These are phyloP conservation scores for Apiospora marii DNA, from an alignment of 2,329 filamentous ascomycete species.

Conservation along the genomic window DNA sequence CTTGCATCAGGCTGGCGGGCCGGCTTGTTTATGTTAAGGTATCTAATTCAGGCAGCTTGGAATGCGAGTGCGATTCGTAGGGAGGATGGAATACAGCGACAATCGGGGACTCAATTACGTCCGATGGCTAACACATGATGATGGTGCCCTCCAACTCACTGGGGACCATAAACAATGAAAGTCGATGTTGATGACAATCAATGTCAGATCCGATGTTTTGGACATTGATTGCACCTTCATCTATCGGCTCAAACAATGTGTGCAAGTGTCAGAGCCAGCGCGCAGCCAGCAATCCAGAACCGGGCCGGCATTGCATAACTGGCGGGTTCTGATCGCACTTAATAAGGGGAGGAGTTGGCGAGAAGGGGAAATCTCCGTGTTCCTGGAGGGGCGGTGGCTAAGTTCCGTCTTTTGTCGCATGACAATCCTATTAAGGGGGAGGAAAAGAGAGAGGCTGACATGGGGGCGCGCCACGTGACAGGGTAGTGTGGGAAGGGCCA, in stretches of 20 bases:
- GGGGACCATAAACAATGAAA: not conserved
- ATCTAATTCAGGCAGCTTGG: not conserved
- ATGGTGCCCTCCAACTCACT: not conserved
- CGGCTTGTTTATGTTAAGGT: not conserved
- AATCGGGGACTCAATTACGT: slow-evolving; percentile 17
- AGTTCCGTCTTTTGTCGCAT: slow-evolving; percentile 14
- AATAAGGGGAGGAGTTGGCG: slow-evolving; percentile 15
- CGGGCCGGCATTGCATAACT: not conserved
- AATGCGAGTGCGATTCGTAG: not conserved
- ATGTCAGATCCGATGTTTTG: not conserved
- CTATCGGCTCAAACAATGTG: not conserved
- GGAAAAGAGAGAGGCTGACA: slow-evolving; percentile 9
- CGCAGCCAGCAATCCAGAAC: not conserved
- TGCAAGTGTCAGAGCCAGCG: no score
- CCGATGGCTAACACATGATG: slow-evolving; percentile 1
- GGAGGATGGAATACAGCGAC: not conserved
- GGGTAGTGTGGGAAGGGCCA: not conserved
- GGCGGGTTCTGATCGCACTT: not conserved
- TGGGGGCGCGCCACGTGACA: slow-evolving; percentile 12
- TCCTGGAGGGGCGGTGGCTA: slow-evolving; percentile 8
- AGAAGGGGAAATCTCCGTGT: not conserved
- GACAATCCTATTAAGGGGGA: slow-evolving; percentile 9
- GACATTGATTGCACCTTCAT: not conserved
- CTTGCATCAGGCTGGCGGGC: slow-evolving; percentile 3
- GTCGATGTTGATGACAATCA: not conserved